A percentile compares a stretch with the other conserved stretches of the same genome.
phyloP scores from a whole-genome alignment of 2,329 filamentous ascomycete species.

The Cercospora nicotianae region DNA sequence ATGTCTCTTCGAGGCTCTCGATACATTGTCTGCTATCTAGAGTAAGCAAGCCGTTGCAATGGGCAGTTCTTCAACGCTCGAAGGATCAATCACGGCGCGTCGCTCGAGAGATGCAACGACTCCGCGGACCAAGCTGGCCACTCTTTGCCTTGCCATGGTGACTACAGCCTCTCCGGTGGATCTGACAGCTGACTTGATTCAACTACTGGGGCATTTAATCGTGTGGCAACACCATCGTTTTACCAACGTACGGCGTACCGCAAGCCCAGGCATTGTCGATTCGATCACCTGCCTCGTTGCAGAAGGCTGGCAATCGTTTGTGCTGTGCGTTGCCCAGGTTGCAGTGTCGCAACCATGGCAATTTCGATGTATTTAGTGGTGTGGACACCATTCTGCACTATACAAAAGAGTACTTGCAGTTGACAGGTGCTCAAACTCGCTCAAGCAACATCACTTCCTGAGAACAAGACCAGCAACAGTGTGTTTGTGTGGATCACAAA shows the following conservation, averaged over 20 bases:
- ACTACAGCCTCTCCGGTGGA: neutral
- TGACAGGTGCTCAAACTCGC: neutral
- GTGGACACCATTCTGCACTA: neutral
- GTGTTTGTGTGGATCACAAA: neutral
- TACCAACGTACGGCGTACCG: neutral
- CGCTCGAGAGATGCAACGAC: slow-evolving; percentile 3
- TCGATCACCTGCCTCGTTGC: neutral
- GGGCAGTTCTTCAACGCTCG: neutral
- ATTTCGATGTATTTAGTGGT: neutral
- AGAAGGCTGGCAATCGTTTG: neutral
- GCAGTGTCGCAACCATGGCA: neutral
- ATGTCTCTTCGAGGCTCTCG: neutral
- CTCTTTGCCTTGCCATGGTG: neutral
- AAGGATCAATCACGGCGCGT: neutral
- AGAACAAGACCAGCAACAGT: neutral
- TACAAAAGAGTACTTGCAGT: neutral
- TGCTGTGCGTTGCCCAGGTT: neutral
- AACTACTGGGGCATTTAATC: neutral
- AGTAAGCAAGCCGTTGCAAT: neutral
- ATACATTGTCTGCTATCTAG: neutral
- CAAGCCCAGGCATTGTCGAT: neutral
- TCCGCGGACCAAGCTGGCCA: neutral
- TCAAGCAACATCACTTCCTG: slow-evolving; percentile 1
- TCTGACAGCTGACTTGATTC: neutral
- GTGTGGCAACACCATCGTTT: neutral